Conservation (phyloP, 176 grass and related monocot species). For the Musa itinerans region DNA sequence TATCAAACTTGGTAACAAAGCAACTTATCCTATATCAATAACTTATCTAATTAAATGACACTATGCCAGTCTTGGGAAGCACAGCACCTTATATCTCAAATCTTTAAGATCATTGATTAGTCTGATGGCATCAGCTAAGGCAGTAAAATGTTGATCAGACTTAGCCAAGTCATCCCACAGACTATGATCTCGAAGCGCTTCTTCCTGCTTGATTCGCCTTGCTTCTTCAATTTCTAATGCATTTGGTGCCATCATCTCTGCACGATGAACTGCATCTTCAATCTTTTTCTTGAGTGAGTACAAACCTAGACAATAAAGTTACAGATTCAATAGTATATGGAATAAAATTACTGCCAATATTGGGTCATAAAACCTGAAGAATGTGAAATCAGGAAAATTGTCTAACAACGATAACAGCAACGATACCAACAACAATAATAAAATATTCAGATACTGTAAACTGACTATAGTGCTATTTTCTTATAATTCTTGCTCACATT, state of each 20-base stretch:
- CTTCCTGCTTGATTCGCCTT: conserved; percentile 52
- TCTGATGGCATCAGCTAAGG: conserved; percentile 54
- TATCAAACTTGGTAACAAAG: neutral
- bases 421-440: too few species aligned
- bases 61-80: conserved; percentile 12
- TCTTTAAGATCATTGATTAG: conserved; percentile 83
- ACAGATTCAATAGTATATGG: neutral
- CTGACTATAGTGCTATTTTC: too few species aligned
- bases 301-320: conserved; percentile 31
- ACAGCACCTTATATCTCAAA: conserved; percentile 77
- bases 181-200: conserved; percentile 38
- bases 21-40: neutral
- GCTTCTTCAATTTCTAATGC: conserved; percentile 77
- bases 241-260: conserved; percentile 41
- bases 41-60: neutral
- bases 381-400: neutral
- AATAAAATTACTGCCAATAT: neutral
- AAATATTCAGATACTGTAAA: too few species aligned
- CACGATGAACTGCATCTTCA: conserved; percentile 56
- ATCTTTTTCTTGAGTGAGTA: conserved; percentile 83
- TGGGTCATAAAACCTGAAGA: neutral
- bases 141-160: conserved; percentile 54
- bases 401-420: neutral
- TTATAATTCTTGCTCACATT: too few species aligned
- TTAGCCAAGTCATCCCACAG: conserved; percentile 70